Conservation (phyloP, 192 early-diverging fungal genomes). For the Backusella luteola region DNA sequence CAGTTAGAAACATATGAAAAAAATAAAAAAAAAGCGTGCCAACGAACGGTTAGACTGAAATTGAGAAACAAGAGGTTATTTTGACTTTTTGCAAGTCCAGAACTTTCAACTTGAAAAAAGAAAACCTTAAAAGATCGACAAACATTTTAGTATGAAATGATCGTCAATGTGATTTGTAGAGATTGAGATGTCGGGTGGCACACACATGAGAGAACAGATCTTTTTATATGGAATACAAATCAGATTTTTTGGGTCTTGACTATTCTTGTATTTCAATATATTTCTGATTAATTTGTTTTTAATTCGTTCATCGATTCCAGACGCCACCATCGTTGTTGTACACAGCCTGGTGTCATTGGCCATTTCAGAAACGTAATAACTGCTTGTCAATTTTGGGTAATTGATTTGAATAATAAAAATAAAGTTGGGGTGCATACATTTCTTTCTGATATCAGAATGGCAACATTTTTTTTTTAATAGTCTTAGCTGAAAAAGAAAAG, state of each 20-base stretch:
- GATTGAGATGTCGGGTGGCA: neutral
- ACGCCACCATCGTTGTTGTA: neutral
- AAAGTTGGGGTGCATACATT: neutral
- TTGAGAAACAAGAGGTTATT: neutral
- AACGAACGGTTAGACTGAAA: neutral
- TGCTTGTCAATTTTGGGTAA: conserved; percentile 1
- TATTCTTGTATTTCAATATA: neutral
- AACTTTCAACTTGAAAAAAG: neutral
- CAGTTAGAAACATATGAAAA: too few species aligned
- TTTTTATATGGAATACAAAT: neutral
- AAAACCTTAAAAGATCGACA: neutral
- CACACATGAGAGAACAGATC: neutral
- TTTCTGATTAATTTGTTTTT: neutral
- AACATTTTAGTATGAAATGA: neutral
- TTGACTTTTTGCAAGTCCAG: neutral
- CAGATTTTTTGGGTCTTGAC: neutral
- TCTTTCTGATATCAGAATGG: neutral
- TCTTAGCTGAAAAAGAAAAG: neutral
- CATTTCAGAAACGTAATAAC: neutral
- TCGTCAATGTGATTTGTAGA: neutral
- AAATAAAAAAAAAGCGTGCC: too few species aligned
- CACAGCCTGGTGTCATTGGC: neutral
- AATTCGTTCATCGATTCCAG: neutral
- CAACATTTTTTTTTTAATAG: neutral
- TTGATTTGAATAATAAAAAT: neutral